Evolutionary conservation across 1,284 basidiomycete species (phyloP).

Genomic region (Melampsora americana): DNA sequence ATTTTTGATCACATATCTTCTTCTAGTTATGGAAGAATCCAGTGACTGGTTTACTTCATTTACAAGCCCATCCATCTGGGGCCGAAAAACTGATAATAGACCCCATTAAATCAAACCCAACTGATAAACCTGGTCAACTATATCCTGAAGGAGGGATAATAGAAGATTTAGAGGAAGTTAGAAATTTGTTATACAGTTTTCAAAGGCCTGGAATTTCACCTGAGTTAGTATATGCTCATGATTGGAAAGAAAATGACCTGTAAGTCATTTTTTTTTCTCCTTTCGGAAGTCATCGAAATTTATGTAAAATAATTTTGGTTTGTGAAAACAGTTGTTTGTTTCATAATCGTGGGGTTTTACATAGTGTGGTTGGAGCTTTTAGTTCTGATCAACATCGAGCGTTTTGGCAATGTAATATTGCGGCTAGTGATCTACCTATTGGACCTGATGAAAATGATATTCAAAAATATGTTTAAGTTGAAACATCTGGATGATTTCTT

Average conservation of each 20-base stretch:
- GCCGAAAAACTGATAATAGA: conserved; percentile 57
- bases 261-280: conserved; percentile 51
- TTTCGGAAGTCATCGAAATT: not conserved
- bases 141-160: conserved; percentile 73
- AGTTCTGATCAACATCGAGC: conserved; percentile 66
- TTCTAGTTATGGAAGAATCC: conserved; percentile 77
- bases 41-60: conserved; percentile 68
- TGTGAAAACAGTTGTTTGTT: conserved; percentile 52
- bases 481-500: too few species aligned
- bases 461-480: conserved; percentile 62
- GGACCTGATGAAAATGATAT: conserved; percentile 67
- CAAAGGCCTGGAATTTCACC: conserved; percentile 77
- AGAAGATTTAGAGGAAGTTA: conserved; percentile 66
- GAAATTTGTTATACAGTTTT: conserved; percentile 71
- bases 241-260: conserved; percentile 66
- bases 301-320: conserved; percentile 15
- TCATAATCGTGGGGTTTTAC: conserved; percentile 66
- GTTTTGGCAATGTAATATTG: conserved; percentile 66
- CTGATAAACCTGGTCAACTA: conserved; percentile 62
- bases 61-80: conserved; percentile 60
- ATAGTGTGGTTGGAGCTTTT: conserved; percentile 74
- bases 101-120: conserved; percentile 64
- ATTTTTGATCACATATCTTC: not conserved
- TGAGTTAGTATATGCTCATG: conserved; percentile 56
- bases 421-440: conserved; percentile 44